Conservation (phyloP, 495 filamentous ascomycete species). For the Lentithecium fluviatile region DNA sequence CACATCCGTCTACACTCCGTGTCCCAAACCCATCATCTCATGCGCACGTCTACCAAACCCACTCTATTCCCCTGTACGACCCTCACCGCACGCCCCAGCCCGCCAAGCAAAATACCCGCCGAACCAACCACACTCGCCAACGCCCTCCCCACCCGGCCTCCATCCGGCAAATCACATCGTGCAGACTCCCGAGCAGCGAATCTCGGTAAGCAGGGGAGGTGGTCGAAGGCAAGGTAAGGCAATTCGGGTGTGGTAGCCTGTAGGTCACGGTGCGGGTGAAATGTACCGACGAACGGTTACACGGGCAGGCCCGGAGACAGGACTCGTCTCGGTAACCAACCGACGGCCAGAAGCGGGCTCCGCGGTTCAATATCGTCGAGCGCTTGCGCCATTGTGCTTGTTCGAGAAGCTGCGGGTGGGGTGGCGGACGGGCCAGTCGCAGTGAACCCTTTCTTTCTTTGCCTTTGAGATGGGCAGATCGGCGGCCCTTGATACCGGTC, state of each 20-base stretch:
- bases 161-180: too few species aligned
- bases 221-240: background rate
- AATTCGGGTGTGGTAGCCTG: background rate
- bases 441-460: too few species aligned
- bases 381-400: background rate
- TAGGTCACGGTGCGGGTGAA: too few species aligned
- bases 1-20: too few species aligned
- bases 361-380: background rate
- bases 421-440: too few species aligned
- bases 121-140: background rate
- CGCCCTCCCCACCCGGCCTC: too few species aligned
- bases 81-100: background rate
- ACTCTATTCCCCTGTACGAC: background rate
- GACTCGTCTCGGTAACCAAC: background rate
- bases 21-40: background rate
- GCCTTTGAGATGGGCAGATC: too few species aligned
- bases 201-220: too few species aligned
- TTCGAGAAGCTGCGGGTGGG: background rate
- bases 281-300: background rate
- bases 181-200: too few species aligned
- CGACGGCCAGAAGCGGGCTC: background rate
- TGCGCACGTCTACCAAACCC: background rate
- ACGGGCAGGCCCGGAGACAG: background rate
- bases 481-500: too few species aligned
- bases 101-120: background rate